Percentiles rank a stretch among this genome's conserved stretches.
These are phyloP conservation scores for Salix viminalis DNA, from an alignment of 345 rosid species.

Conservation along the genomic window DNA sequence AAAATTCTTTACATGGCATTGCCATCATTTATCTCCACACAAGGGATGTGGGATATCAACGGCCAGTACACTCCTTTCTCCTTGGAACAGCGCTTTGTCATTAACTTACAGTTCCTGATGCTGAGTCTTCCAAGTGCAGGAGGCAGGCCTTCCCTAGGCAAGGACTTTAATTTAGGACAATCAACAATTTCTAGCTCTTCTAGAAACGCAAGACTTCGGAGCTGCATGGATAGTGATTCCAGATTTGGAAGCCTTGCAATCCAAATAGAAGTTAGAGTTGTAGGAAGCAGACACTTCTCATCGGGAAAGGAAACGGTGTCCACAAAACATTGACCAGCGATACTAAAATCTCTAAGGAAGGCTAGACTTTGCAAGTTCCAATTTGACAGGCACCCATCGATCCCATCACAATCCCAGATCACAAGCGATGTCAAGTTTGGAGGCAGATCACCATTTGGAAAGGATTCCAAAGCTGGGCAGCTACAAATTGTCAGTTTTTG, in stretches of 20 bases:
- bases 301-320: neutral
- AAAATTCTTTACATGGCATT: neutral
- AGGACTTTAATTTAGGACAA: conserved; percentile 15
- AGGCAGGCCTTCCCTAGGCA: conserved; percentile 20
- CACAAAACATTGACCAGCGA: conserved; percentile 7
- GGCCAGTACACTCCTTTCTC: conserved; percentile 20
- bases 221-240: conserved; percentile 10
- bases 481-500: neutral
- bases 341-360: conserved; percentile 17
- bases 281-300: neutral
- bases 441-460: conserved; percentile 18
- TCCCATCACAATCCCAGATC: conserved; percentile 9
- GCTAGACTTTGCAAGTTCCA: conserved; percentile 19
- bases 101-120: conserved; percentile 14
- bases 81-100: conserved; percentile 5
- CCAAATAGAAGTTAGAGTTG: neutral
- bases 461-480: conserved; percentile 12
- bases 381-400: conserved; percentile 6
- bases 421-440: conserved; percentile 8
- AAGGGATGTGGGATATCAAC: conserved; percentile 19
- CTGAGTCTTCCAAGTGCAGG: conserved; percentile 15
- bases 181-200: conserved; percentile 7
- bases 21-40: conserved; percentile 10
- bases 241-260: neutral
- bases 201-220: conserved; percentile 15